Evolutionary conservation across 768 basidiomycete genomes (phyloP).

Genomic region (Clathrus columnatus): DNA sequence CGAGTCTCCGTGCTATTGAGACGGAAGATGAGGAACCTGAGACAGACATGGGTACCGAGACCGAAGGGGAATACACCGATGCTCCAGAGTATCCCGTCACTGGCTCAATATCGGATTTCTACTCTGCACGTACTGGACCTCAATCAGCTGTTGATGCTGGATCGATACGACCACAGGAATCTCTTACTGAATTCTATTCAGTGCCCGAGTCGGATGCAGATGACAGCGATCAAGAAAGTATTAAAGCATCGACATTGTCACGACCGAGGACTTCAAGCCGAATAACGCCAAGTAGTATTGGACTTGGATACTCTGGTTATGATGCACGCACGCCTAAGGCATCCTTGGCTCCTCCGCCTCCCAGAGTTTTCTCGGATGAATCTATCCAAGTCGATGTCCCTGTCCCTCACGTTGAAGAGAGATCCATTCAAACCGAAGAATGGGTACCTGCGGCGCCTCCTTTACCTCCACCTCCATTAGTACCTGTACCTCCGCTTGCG

Average conservation of each 20-base stretch:
- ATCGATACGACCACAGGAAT: conserved; percentile 10
- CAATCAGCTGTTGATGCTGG: conserved; percentile 6
- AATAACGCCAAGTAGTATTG: neutral
- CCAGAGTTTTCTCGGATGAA: conserved; percentile 1
- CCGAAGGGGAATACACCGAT: conserved; percentile 73
- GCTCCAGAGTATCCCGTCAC: conserved; percentile 65
- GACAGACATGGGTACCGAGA: conserved; percentile 60
- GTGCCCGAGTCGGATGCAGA: conserved; percentile 23
- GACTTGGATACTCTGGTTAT: conserved; percentile 1
- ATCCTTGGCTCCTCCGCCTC: neutral
- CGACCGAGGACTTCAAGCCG: conserved; percentile 18
- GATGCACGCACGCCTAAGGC: conserved; percentile 1
- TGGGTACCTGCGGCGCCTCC: conserved; percentile 41
- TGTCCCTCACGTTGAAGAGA: conserved; percentile 63
- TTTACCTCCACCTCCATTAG: conserved; percentile 23
- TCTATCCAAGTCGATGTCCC: conserved; percentile 24
- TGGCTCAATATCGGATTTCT: conserved; percentile 59
- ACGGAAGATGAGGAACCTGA: conserved; percentile 23
- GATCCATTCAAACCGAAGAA: conserved; percentile 72
- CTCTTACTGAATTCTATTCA: conserved; percentile 13
- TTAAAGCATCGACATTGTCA: conserved; percentile 53
- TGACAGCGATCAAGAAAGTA: conserved; percentile 57
- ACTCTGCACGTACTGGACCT: conserved; percentile 33
- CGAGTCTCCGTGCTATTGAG: conserved; percentile 13
- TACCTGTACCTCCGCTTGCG: conserved; percentile 17